Conservation (phyloP, 768 basidiomycete species). For the Candolleomyces efflorescens region DNA sequence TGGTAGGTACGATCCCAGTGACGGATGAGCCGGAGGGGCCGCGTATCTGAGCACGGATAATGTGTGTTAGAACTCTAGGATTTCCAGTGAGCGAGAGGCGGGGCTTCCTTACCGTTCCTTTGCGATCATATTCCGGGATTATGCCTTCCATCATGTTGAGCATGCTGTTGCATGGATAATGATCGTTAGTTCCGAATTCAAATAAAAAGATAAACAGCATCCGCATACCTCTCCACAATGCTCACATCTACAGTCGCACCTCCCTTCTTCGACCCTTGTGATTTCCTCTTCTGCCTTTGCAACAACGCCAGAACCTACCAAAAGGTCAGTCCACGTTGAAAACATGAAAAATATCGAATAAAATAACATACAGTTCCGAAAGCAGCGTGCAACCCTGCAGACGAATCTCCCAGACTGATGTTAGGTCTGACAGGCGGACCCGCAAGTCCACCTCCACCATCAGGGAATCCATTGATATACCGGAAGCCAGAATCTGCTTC, state of each 20-base stretch:
- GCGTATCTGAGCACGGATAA: constrained; percentile 40
- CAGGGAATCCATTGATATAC: constrained; percentile 65
- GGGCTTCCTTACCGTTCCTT: constrained; percentile 46
- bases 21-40: constrained; percentile 73
- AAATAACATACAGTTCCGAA: constrained; percentile 58
- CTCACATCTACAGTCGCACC: constrained; percentile 71
- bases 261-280: constrained; percentile 23
- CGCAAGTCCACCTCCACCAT: constrained; percentile 47
- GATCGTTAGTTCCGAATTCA: background rate
- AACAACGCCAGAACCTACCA: constrained; percentile 58
- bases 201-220: background rate
- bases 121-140: constrained; percentile 71
- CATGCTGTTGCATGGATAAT: constrained; percentile 41
- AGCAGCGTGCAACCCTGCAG: constrained; percentile 69
- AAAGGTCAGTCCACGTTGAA: background rate
- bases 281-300: constrained; percentile 34
- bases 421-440: constrained; percentile 70
- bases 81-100: background rate
- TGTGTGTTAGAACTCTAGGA: constrained; percentile 1
- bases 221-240: constrained; percentile 61
- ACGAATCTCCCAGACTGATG: constrained; percentile 68
- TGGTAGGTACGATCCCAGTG: constrained; percentile 73
- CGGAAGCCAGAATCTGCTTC: constrained; percentile 75
- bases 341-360: background rate
- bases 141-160: constrained; percentile 75